Evolutionary conservation across 305 asterid genomes (phyloP), one percentile per base, ranked within the genome.

Genomic region (Coffea humblotiana): DNA sequence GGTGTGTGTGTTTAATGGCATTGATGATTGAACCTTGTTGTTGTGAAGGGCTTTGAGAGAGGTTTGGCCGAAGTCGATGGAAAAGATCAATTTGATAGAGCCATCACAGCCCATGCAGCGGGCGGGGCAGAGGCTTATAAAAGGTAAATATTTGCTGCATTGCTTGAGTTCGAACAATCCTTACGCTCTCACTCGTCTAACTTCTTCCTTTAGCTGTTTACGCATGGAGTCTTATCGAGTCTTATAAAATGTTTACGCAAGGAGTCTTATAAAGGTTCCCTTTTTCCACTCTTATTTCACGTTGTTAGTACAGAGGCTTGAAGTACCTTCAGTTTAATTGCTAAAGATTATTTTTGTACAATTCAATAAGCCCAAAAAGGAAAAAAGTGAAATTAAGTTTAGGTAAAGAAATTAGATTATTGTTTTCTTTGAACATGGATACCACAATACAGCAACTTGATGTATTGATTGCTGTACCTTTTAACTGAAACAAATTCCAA

Each of bases 61-160:
- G 83, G 97, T 96, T 73, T 96, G 99, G 98, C 98, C 99, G 35
- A 89, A 81, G 58, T 87, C 92, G 48, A 58, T 92, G 87, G 80
- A 92, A 85, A 85, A 77, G 74, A 79, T 94, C 79, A 94, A 96
- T 85, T 87, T 96, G 90, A 93, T 96, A 68, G 99, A 96, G 90
- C 98, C 99, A 81, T 96, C 99, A 66, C 99, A 94, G 88, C 86
- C 96, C 51, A 96, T 96, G 98, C 98, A 92, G 88, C 91, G 98
- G 66, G 97, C 98, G 1, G 98, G 98, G 61, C 94, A 88, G 81
- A 85, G 89, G 83, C 94, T 96, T 75, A 82, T 89, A 77, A 90
- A 87, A 91, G 99, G 99, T 92, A 78, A 49, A 64, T 58, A 32
- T 61, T 40, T 83, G 71, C 51, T 65, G 40, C 16, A 23, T 63